phyloP scores from a whole-genome alignment of 2,329 filamentous ascomycete genomes.

The Ambrosiella xylebori region DNA sequence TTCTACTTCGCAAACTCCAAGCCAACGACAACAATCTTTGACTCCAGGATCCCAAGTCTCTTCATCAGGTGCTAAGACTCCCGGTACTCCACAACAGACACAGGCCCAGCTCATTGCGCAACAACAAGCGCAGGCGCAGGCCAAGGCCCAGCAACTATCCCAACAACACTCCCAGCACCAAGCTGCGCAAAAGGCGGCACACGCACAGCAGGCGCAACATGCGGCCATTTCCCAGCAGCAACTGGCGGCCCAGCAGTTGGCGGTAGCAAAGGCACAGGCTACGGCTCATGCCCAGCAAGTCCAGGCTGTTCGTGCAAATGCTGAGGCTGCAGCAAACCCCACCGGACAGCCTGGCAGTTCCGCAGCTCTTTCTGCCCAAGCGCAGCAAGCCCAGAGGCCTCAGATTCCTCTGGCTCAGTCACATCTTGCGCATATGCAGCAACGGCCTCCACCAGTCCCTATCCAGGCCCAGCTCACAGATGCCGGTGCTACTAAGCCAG shows the following conservation, averaged over 20 bases:
- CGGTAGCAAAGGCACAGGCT: not conserved
- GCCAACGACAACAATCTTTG: not conserved
- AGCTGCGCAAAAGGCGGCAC: not conserved
- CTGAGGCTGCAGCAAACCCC: not conserved
- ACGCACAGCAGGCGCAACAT: not conserved
- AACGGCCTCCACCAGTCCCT: not conserved
- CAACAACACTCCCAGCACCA: conserved; percentile 1
- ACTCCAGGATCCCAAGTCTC: not conserved
- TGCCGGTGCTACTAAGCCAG: not conserved
- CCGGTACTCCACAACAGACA: not conserved
- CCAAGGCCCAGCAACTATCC: conserved; percentile 5
- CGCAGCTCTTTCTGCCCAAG: not conserved
- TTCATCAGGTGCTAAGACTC: not conserved
- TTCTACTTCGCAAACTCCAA: not conserved
- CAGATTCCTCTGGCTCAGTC: not conserved
- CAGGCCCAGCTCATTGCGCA: conserved; percentile 1
- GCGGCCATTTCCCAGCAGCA: not conserved
- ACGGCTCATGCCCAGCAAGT: not conserved
- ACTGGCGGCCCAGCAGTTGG: not conserved
- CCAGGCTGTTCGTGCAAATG: not conserved
- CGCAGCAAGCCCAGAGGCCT: not conserved
- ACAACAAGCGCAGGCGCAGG: conserved; percentile 4
- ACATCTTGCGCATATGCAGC: not conserved
- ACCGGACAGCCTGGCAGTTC: not conserved
- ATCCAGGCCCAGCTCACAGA: not conserved